Evolutionary conservation across 257 asterid genomes (phyloP).

Genomic region (Nicotiana knightiana): DNA sequence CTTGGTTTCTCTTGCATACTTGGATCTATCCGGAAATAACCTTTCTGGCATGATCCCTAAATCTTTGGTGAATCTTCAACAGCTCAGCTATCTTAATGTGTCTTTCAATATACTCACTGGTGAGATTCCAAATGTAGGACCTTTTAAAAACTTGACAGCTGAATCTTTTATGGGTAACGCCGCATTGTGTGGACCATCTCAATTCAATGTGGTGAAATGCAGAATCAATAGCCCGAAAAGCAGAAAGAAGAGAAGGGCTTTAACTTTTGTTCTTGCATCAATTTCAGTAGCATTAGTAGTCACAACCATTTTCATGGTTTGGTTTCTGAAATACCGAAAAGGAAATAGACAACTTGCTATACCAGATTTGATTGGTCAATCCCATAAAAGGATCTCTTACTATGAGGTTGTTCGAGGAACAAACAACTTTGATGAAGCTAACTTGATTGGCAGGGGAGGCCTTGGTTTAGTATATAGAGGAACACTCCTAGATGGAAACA

Average conservation of each 20-base stretch:
- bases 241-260: background rate
- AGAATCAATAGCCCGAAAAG: background rate
- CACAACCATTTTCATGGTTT: background rate
- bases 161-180: conserved; percentile 6
- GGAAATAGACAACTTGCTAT: background rate
- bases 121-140: conserved; percentile 12
- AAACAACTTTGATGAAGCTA: conserved; percentile 8
- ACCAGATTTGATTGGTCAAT: background rate
- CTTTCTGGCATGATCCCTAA: conserved; percentile 2
- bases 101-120: conserved; percentile 11
- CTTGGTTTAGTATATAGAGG: background rate
- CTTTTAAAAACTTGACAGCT: background rate
- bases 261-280: background rate
- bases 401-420: conserved; percentile 10
- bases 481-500: background rate
- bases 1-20: background rate
- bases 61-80: background rate
- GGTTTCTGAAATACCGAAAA: background rate
- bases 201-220: background rate
- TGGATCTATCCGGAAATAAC: conserved; percentile 4
- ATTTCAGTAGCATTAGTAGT: background rate
- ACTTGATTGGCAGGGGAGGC: conserved; percentile 14
- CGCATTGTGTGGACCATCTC: background rate
- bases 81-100: conserved; percentile 7
- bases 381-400: conserved; percentile 7